These are phyloP conservation scores for Irpex sp. DNA, from an alignment of 1,284 basidiomycete genomes.

Conservation along the genomic window DNA sequence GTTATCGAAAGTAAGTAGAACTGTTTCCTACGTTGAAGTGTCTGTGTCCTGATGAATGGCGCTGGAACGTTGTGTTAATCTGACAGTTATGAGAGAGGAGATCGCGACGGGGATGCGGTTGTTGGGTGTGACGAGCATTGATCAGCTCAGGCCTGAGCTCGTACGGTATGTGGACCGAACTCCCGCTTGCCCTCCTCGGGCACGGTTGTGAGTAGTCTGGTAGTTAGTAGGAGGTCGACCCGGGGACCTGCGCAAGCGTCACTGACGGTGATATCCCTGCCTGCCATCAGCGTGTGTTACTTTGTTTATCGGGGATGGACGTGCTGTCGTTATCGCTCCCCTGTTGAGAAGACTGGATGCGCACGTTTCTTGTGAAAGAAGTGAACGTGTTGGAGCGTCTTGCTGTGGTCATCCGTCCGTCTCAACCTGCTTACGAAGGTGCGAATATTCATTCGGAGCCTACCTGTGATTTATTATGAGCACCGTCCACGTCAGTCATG, in stretches of 20 bases:
- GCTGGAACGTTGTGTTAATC: background rate
- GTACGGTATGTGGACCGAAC: constrained; percentile 27
- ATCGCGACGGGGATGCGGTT: constrained; percentile 50
- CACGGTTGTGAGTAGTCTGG: background rate
- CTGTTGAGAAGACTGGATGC: too few species aligned
- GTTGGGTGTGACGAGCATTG: constrained; percentile 45
- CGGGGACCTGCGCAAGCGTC: background rate
- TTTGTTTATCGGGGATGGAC: too few species aligned
- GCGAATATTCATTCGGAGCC: too few species aligned
- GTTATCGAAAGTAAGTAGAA: constrained; percentile 24
- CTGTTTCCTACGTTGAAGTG: too few species aligned
- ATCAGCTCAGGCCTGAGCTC: constrained; percentile 49
- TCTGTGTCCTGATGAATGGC: background rate
- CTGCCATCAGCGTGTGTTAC: background rate
- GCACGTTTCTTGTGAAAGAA: too few species aligned
- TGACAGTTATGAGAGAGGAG: constrained; percentile 31
- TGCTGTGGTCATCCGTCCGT: too few species aligned
- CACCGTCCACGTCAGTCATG: background rate
- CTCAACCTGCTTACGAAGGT: too few species aligned
- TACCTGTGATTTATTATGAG: too few species aligned
- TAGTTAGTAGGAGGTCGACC: background rate
- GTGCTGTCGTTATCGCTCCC: too few species aligned
- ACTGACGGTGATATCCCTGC: background rate
- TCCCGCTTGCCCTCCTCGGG: constrained; percentile 5
- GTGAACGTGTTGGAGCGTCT: too few species aligned